phyloP scores from a whole-genome alignment of 2,329 filamentous ascomycete species.

The Fusarium lateritium region DNA sequence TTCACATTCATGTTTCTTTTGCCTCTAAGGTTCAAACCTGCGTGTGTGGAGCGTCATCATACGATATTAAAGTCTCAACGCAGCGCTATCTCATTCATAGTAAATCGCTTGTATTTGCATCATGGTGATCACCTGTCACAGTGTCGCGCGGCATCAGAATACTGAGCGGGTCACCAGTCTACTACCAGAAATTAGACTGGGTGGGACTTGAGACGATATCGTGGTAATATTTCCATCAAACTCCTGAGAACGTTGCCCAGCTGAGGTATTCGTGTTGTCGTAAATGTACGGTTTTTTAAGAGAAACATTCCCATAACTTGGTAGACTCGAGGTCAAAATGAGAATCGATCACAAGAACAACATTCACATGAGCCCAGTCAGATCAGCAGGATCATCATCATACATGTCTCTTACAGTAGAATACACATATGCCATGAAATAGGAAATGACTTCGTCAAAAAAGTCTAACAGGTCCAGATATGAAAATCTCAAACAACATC shows the following conservation, averaged over 20 bases:
- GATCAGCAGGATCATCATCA: background rate
- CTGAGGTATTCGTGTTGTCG: no score
- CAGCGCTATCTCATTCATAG: no score
- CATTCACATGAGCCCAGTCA: background rate
- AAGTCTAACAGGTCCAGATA: background rate
- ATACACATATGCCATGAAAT: background rate
- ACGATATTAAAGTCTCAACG: no score
- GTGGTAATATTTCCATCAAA: background rate
- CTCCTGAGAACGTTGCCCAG: background rate
- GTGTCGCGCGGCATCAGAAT: background rate
- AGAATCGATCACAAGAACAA: no score
- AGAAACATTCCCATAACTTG: no score
- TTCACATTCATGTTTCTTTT: background rate
- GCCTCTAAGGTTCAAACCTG: background rate
- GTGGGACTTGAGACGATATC: no score
- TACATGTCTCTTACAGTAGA: background rate
- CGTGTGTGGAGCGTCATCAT: no score
- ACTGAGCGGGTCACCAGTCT: background rate
- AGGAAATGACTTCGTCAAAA: background rate
- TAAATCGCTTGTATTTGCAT: no score
- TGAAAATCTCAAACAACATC: background rate
- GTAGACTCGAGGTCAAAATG: no score
- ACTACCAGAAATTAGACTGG: background rate
- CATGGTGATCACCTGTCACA: no score
- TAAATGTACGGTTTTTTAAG: no score